A percentile compares a stretch with the other conserved stretches of the same genome.
Evolutionary conservation across 345 rosid genomes (phyloP).

Genomic region (Microthlaspi erraticum): DNA sequence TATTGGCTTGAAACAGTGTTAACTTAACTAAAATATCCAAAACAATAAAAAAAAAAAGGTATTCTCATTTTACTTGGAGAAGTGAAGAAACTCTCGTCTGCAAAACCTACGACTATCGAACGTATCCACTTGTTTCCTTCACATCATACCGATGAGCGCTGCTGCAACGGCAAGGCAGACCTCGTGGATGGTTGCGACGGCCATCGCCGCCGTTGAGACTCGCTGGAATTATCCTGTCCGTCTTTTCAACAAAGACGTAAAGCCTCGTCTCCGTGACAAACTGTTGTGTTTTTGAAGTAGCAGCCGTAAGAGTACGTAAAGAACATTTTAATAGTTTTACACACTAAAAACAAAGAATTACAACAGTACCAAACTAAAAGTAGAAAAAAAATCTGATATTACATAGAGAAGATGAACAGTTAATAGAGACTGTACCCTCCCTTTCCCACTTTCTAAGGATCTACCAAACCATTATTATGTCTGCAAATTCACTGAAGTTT

Average conservation of each 20-base stretch:
- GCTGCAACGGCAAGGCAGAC: conserved; percentile 18
- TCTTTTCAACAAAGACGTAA: conserved; percentile 33
- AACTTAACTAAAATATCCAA: not conserved
- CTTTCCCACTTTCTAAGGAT: no score
- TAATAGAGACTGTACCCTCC: no score
- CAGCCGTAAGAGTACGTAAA: no score
- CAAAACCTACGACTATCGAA: no score
- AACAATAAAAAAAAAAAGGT: not conserved
- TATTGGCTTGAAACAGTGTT: not conserved
- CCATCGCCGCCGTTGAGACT: conserved; percentile 34
- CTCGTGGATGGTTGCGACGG: conserved; percentile 37
- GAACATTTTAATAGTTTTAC: no score
- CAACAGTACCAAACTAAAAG: no score
- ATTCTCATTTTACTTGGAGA: conserved; percentile 15
- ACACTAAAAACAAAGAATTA: no score
- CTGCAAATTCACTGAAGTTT: no score
- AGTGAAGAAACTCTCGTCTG: not conserved
- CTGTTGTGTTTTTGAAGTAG: no score
- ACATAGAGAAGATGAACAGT: no score
- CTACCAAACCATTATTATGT: no score
- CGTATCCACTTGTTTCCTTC: not conserved
- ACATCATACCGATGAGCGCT: conserved; percentile 8
- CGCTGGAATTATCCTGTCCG: conserved; percentile 39
- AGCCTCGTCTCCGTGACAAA: conserved; percentile 34
- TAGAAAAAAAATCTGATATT: no score